Base-by-base conservation (phyloP, 257 asterid species). In the Solanum raphanifolium region DNA sequence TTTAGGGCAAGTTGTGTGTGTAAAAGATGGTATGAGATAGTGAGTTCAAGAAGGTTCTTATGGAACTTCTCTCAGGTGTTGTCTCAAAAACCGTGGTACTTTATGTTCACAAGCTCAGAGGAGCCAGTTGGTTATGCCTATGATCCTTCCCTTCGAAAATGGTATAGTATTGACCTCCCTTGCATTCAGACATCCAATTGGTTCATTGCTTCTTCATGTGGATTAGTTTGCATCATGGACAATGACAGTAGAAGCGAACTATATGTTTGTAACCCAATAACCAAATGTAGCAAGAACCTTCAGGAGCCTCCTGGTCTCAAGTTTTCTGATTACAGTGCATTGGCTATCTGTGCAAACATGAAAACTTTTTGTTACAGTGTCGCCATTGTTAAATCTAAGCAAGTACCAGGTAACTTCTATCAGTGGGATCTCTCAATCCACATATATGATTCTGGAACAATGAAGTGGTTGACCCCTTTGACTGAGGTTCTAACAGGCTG, bases 61-160 rank as follows among this genome's bases (percentile, higher is more conserved):
- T 94, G 98, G 96, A 93, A 94, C 75, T 88, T 90, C 88, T 90
- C 98, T 66, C 93, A 90, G 9, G 86, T 86, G 60, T 88, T 87
- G 39, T 68, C 94, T 2, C 96, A 94, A 31, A 96, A 94, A 89
- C 99, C 99, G 5, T 96, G 98, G 99, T 97, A 97, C 90, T 97
- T 96, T 89, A 97, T 97, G 99, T 97, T 97, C 91, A 97, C 99
- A 7, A 91, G 98, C 94, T 93, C 98, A 0, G 96, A 97, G 29
- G 98, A 94, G 74, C 98, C 99, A 2, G 89, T 86, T 79, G 99
- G 99, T 48, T 95, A 92, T 87, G 97, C 98, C 1, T 97, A 92
- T 21, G 99, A 97, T 85, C 98, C 98, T 20, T 66, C 92, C 84
- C 93, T 94, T 23, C 90, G 92, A 13, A 96, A 96, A 84, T 97